A percentile compares a stretch with the other conserved stretches of the same genome.
These are phyloP conservation scores for Conringia planisiliqua DNA, from an alignment of 345 rosid species.

Conservation along the genomic window DNA sequence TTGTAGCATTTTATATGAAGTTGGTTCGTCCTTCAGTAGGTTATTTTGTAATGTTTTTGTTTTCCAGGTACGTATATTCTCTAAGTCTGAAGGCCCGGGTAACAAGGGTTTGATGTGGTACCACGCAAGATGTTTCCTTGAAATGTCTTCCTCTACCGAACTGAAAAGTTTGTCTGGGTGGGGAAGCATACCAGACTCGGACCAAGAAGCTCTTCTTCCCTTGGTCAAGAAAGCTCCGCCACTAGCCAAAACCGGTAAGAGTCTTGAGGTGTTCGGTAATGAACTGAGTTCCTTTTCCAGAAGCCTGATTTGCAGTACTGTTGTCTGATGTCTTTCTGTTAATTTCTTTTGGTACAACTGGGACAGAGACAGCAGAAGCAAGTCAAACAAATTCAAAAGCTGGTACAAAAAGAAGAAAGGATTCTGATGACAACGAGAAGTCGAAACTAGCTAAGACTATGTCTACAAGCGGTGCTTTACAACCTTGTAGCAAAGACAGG, in stretches of 20 bases:
- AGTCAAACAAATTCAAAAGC: conserved; percentile 39
- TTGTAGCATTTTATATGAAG: neutral
- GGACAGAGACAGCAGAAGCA: conserved; percentile 34
- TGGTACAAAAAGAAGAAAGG: conserved; percentile 62
- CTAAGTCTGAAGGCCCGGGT: conserved; percentile 62
- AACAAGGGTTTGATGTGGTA: conserved; percentile 77
- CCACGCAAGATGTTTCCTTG: conserved; percentile 74
- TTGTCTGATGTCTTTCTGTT: conserved; percentile 17
- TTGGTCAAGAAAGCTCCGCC: conserved; percentile 49
- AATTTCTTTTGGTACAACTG: conserved; percentile 31
- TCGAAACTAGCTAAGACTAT: conserved; percentile 54
- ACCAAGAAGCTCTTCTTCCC: conserved; percentile 49
- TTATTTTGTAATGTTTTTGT: neutral
- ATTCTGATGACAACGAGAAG: conserved; percentile 39
- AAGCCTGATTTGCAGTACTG: neutral
- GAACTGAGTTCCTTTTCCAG: neutral
- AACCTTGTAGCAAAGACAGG: conserved; percentile 42
- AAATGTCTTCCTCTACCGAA: conserved; percentile 48
- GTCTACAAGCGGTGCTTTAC: conserved; percentile 37
- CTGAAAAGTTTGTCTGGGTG: conserved; percentile 76
- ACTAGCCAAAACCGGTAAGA: conserved; percentile 49
- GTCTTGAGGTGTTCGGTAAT: neutral
- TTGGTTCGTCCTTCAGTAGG: neutral
- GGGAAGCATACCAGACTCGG: conserved; percentile 62
- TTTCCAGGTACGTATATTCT: conserved; percentile 70